Percentiles rank a stretch among this genome's conserved stretches.
These are phyloP conservation scores for Ploettnerulaceae sp. DNA, from an alignment of 2,329 filamentous ascomycete species.

Conservation along the genomic window DNA sequence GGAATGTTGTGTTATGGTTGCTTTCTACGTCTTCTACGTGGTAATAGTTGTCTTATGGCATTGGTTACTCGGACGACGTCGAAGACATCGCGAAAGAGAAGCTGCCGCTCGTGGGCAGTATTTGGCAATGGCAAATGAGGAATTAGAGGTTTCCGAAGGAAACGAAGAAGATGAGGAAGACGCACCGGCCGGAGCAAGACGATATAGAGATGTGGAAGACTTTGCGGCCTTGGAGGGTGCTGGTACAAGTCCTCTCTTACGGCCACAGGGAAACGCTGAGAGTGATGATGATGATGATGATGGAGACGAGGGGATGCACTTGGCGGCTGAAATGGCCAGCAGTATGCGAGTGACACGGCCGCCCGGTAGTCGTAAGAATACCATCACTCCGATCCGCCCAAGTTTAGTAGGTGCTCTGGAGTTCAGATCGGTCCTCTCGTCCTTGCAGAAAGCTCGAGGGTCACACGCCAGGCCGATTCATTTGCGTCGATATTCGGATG, in stretches of 20 bases:
- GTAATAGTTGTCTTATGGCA: conserved; percentile 86
- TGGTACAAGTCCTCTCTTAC: conserved; percentile 38
- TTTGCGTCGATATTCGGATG: conserved; percentile 64
- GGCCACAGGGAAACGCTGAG: conserved; percentile 34
- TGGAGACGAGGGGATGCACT: conserved; percentile 56
- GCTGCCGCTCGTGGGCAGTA: conserved; percentile 71
- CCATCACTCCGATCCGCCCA: conserved; percentile 80
- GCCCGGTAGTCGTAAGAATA: conserved; percentile 59
- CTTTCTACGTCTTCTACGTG: conserved; percentile 87
- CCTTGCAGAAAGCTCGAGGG: conserved; percentile 76
- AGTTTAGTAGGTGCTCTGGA: conserved; percentile 91
- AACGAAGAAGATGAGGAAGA: conserved; percentile 56
- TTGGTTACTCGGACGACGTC: conserved; percentile 68
- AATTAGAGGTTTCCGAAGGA: conserved; percentile 59
- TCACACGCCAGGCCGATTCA: conserved; percentile 66
- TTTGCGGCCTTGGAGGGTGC: conserved; percentile 31
- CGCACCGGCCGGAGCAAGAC: conserved; percentile 35
- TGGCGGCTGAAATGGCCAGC: conserved; percentile 78
- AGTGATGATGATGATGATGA: conserved; percentile 48
- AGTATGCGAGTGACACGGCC: conserved; percentile 87
- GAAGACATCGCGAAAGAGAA: conserved; percentile 57
- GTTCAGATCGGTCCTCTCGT: conserved; percentile 86
- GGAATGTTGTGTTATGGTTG: conserved; percentile 90
- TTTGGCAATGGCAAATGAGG: conserved; percentile 50
- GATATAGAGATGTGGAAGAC: conserved; percentile 29